phyloP scores from a whole-genome alignment of 2,329 filamentous ascomycete species.

The Fusarium sp. region DNA sequence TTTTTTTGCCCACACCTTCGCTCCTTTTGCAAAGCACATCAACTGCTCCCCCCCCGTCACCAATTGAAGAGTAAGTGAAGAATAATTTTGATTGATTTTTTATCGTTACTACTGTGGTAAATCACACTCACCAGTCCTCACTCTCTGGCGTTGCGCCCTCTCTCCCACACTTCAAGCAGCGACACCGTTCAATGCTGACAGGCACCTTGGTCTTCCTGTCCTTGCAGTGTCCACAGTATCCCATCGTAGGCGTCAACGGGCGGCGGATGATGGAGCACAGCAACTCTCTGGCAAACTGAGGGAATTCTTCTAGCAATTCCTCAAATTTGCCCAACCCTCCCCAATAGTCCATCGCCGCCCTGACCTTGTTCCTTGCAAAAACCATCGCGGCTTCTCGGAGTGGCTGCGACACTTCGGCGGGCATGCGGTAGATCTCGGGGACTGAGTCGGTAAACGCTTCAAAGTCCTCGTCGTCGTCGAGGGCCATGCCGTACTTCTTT shows the following conservation, averaged over 20 bases:
- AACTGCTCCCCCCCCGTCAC: no score
- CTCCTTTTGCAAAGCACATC: no score
- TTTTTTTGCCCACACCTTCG: neutral
- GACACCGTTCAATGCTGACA: no score
- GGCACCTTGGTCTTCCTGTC: no score
- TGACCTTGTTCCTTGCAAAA: neutral
- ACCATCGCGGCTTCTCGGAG: slow-evolving; percentile 5
- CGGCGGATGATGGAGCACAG: neutral
- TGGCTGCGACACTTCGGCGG: neutral
- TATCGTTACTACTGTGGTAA: no score
- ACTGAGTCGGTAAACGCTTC: slow-evolving; percentile 13
- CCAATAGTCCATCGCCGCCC: neutral
- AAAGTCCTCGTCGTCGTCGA: neutral
- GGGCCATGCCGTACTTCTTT: slow-evolving; percentile 6
- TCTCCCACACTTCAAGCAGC: no score
- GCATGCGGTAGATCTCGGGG: slow-evolving; percentile 6
- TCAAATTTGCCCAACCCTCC: neutral
- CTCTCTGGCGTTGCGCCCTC: no score
- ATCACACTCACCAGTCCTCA: no score
- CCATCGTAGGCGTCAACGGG: no score
- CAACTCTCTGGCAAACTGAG: slow-evolving; percentile 26
- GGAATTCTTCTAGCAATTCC: neutral
- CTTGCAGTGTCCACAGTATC: no score
- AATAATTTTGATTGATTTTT: no score
- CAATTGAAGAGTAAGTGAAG: no score